Conservation (phyloP, 1,284 basidiomycete genomes). For the Moesziomyces sp. region DNA sequence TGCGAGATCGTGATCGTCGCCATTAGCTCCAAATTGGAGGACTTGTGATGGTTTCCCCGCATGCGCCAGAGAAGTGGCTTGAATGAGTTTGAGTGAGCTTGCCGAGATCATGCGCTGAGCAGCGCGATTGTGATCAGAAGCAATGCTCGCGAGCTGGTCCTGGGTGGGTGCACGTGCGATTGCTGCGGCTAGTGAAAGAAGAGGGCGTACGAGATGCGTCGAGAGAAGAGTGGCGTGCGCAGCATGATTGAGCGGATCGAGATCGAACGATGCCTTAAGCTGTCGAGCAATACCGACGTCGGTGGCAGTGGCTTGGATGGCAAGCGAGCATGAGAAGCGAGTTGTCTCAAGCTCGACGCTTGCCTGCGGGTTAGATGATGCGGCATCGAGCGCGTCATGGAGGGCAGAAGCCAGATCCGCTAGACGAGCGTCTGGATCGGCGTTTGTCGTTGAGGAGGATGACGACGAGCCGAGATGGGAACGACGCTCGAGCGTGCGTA, state of each 20-base stretch:
- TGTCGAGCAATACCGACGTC: not conserved
- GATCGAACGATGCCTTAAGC: conserved; percentile 35
- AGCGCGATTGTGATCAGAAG: not conserved
- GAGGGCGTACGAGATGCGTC: not conserved
- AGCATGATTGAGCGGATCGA: conserved; percentile 30
- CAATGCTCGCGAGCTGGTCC: not conserved
- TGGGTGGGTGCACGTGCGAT: not conserved
- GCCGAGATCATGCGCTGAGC: conserved; percentile 3
- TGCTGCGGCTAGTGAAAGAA: not conserved
- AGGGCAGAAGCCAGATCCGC: not conserved
- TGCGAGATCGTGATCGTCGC: not conserved
- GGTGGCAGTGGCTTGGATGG: conserved; percentile 15
- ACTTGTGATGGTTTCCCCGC: conserved; percentile 3
- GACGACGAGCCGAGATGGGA: not conserved
- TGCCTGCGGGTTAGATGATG: not conserved
- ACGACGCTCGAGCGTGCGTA: conserved; percentile 30
- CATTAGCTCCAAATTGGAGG: conserved; percentile 1
- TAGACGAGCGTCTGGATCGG: conserved; percentile 4
- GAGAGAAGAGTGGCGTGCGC: conserved; percentile 10
- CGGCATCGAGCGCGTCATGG: conserved; percentile 13
- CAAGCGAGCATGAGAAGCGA: conserved; percentile 29
- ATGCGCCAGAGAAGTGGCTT: conserved; percentile 3
- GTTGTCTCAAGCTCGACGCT: conserved; percentile 14
- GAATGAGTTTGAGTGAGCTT: conserved; percentile 20
- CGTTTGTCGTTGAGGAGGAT: not conserved